Percentiles rank a stretch among this genome's conserved stretches.
These are phyloP conservation scores for Ustilago cynodontis DNA, from an alignment of 1,284 basidiomycete genomes.

Conservation along the genomic window DNA sequence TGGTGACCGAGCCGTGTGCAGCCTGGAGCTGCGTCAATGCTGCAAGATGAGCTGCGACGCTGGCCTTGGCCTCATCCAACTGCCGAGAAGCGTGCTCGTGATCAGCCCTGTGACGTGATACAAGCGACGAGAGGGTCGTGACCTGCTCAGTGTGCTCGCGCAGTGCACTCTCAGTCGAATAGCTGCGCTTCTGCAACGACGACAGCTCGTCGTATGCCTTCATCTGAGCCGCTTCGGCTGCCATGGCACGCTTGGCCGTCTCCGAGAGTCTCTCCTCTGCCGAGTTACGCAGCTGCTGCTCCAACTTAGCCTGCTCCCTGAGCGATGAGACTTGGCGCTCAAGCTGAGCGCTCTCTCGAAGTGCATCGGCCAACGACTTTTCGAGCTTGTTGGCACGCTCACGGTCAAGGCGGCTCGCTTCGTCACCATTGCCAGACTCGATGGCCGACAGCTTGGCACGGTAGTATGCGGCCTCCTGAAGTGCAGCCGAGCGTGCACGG, in stretches of 20 bases:
- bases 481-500: constrained; percentile 80
- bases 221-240: constrained; percentile 83
- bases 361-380: constrained; percentile 79
- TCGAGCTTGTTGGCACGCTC: constrained; percentile 86
- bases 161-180: constrained; percentile 77
- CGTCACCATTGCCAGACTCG: constrained; percentile 79
- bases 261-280: constrained; percentile 85
- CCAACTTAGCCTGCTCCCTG: constrained; percentile 75
- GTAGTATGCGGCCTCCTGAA: constrained; percentile 96
- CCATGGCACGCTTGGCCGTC: constrained; percentile 82
- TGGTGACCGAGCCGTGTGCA: constrained; percentile 81
- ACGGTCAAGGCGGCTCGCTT: constrained; percentile 79
- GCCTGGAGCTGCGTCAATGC: constrained; percentile 86
- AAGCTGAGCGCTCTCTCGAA: constrained; percentile 79
- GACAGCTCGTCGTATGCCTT: constrained; percentile 79
- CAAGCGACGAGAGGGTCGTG: constrained; percentile 79
- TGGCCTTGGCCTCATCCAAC: constrained; percentile 75
- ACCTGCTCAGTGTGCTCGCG: constrained; percentile 85
- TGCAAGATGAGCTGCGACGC: constrained; percentile 83
- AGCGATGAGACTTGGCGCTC: constrained; percentile 77
- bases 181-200: constrained; percentile 79
- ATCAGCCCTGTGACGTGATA: constrained; percentile 85
- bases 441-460: constrained; percentile 90
- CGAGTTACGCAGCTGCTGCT: constrained; percentile 75
- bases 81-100: constrained; percentile 77